Evolutionary conservation across 2,329 filamentous ascomycete genomes (phyloP).

Genomic region (Neoarthrinium moseri): DNA sequence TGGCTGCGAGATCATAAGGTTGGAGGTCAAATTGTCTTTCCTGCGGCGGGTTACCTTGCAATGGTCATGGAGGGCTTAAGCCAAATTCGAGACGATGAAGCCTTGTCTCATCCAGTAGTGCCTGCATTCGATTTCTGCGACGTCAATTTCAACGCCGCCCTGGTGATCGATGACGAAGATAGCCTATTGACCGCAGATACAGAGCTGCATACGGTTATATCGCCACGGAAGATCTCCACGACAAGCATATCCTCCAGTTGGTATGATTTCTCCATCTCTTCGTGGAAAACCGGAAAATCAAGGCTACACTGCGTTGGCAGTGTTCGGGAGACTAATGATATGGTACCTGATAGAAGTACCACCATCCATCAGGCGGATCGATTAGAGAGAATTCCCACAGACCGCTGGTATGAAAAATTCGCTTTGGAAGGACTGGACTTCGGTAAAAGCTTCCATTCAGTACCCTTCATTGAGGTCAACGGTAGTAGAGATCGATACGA

Average conservation of each 20-base stretch:
- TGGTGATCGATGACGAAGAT: background rate
- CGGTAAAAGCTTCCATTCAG: slow-evolving; percentile 9
- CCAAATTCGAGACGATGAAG: slow-evolving; percentile 15
- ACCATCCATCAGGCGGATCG: no score
- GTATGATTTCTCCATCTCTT: slow-evolving; percentile 18
- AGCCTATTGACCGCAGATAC: background rate
- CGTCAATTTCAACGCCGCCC: background rate
- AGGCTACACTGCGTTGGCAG: slow-evolving; percentile 16
- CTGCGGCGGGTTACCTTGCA: slow-evolving; percentile 37
- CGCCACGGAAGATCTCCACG: no score
- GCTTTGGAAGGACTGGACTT: slow-evolving; percentile 10
- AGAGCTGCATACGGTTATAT: slow-evolving; percentile 15
- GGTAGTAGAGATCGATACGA: background rate
- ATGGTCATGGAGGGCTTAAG: slow-evolving; percentile 34
- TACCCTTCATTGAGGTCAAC: slow-evolving; percentile 8
- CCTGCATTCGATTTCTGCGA: background rate
- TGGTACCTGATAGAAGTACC: no score
- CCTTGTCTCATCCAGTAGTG: no score
- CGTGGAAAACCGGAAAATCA: slow-evolving; percentile 6
- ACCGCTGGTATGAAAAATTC: slow-evolving; percentile 3
- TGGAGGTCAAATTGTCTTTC: slow-evolving; percentile 45
- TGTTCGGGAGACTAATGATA: slow-evolving; percentile 8
- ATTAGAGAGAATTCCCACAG: background rate
- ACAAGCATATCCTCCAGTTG: no score
- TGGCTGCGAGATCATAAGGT: slow-evolving; percentile 51